These are phyloP conservation scores for Puccinia brachypodii DNA, from an alignment of 1,284 basidiomycete species.

Conservation along the genomic window DNA sequence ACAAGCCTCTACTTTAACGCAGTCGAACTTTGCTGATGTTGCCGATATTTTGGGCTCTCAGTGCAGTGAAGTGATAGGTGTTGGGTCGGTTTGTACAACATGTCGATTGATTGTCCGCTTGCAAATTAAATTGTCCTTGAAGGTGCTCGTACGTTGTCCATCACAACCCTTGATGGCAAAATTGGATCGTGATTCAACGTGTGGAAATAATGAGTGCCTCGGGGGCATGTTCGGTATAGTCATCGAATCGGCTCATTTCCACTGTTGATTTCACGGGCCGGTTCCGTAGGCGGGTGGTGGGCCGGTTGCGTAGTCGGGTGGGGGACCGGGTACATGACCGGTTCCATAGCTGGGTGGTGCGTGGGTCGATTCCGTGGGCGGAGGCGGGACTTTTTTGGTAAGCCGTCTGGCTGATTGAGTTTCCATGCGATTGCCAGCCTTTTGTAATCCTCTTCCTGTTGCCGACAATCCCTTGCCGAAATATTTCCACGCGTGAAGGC, in stretches of 20 bases:
- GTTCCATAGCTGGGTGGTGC: too few relatives aligned
- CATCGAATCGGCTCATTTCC: not conserved
- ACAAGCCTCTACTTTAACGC: not conserved
- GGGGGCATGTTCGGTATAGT: not conserved
- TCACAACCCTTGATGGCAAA: not conserved
- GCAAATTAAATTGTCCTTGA: not conserved
- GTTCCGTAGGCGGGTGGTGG: not conserved
- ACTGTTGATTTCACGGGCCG: not conserved
- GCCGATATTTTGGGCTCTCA: too few relatives aligned
- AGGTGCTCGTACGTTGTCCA: not conserved
- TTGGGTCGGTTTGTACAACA: too few relatives aligned
- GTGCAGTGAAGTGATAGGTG: too few relatives aligned
- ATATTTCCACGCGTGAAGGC: not conserved
- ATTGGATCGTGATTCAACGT: not conserved
- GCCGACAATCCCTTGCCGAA: slow-evolving; percentile 8
- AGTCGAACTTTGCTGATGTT: not conserved
- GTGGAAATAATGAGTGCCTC: not conserved
- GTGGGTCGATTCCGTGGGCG: not conserved
- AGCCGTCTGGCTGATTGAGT: not conserved
- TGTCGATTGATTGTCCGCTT: not conserved
- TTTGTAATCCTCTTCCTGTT: slow-evolving; percentile 23
- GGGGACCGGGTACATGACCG: too few relatives aligned
- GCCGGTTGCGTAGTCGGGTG: not conserved
- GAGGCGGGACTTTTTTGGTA: not conserved
- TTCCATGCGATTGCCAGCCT: not conserved